Base-by-base conservation (phyloP, 768 basidiomycete genomes). In the Suillus spraguei region DNA sequence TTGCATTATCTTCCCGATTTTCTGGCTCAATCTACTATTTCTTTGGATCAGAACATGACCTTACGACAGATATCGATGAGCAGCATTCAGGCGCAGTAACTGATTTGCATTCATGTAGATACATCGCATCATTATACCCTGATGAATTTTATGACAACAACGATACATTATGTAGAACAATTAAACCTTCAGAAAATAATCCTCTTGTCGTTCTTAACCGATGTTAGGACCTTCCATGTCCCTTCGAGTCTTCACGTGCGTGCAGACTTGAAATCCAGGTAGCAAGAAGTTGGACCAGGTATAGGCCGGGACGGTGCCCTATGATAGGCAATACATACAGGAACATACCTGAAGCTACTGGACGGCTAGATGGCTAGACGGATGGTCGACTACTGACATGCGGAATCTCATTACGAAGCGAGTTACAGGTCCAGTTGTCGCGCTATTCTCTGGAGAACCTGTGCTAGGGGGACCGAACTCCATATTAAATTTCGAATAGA, bases 101-200 rank as follows among this genome's bases (percentile, higher is more conserved):
- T 6, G 24, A 58, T 41, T 41, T 17, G 39, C 39, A 41, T 58
- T 58, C 56, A 41, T 58, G 56, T 58, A 58, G 17, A 41, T 58
- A 56, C 24, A 58, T 58, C 39, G 24, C 56, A 58, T 41, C 17
- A 56, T 39, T 38, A 58, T 58, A 58, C 56, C 56, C 24, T 41
- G 28, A 58, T 28, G 55, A 58, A 39, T 17, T 9, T 56, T 3
- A 58, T 28, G 55, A 58, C 39, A 17, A 58, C 20, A 20, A 39
- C 16, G 4, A 41, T 41, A 28, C 13, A n/a, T 9, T 35, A 20
- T 35, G 33, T 53, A 35, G 52, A 35, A 53, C 52, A 32, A 20
- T 39, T 14, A 59, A 60, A 74, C 95, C 85, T 99, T 97, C 32
- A 98, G 84, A 14, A 99, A 94, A 76, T 98, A 99, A 58, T 96